Evolutionary conservation across 1,284 basidiomycete species (phyloP).

Genomic region (Fomitiporia mediterranea): DNA sequence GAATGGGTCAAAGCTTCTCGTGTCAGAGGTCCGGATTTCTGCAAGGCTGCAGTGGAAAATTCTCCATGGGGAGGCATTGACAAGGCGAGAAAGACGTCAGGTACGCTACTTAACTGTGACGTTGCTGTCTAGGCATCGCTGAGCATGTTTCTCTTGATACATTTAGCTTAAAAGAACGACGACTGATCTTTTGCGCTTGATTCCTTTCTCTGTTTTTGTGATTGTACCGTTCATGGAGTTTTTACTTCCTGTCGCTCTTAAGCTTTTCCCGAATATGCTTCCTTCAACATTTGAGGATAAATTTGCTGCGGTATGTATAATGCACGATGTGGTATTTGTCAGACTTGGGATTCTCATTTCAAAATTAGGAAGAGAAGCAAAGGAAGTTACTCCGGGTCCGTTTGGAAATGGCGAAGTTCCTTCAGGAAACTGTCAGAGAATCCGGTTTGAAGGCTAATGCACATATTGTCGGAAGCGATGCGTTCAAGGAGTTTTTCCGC

Average conservation of each 20-base stretch:
- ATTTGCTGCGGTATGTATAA: constrained; percentile 70
- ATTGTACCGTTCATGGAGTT: constrained; percentile 99
- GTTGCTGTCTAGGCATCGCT: neutral
- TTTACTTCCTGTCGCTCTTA: constrained; percentile 93
- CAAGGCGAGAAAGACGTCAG: constrained; percentile 91
- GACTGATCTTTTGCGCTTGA: constrained; percentile 85
- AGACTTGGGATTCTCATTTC: neutral
- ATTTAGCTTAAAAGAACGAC: constrained; percentile 87
- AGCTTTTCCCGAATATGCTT: constrained; percentile 98
- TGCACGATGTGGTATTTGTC: neutral
- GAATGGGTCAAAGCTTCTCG: constrained; percentile 93
- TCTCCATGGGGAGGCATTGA: constrained; percentile 86
- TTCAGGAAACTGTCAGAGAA: constrained; percentile 95
- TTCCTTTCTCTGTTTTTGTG: constrained; percentile 94
- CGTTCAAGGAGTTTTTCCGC: constrained; percentile 99
- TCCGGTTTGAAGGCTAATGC: constrained; percentile 90
- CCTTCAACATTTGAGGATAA: constrained; percentile 99
- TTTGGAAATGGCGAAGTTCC: constrained; percentile 98
- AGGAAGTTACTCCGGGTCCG: constrained; percentile 92
- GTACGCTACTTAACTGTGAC: constrained; percentile 37
- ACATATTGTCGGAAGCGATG: constrained; percentile 88
- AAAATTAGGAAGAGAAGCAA: constrained; percentile 86
- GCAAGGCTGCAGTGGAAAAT: constrained; percentile 88
- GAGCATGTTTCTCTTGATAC: neutral
- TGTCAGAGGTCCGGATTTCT: constrained; percentile 92